Evolutionary conservation across 179 eudicot species (phyloP).

Genomic region (Beta macrorhiza): DNA sequence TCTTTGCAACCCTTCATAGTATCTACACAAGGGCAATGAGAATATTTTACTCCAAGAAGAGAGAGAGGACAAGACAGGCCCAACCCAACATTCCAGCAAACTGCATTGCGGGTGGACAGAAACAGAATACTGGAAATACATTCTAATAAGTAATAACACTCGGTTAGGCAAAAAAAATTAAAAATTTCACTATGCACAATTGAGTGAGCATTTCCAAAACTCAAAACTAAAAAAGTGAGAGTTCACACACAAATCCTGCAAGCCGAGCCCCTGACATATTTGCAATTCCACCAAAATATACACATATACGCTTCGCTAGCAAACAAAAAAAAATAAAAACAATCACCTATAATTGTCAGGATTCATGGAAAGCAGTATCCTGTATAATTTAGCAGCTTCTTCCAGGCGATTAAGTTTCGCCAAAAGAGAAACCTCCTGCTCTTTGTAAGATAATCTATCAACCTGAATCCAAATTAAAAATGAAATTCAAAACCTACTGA

Average conservation of each 20-base stretch:
- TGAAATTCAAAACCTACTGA: conserved; percentile 18
- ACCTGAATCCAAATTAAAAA: conserved; percentile 43
- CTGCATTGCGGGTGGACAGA: background rate
- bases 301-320: background rate
- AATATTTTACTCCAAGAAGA: background rate
- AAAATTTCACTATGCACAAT: background rate
- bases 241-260: background rate
- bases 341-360: conserved; percentile 94
- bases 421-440: conserved; percentile 85
- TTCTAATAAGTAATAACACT: background rate
- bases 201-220: conserved; percentile 1
- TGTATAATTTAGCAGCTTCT: conserved; percentile 72
- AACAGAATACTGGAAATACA: background rate
- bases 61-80: background rate
- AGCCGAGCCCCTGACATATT: background rate
- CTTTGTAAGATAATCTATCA: conserved; percentile 83
- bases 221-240: background rate
- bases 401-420: conserved; percentile 68
- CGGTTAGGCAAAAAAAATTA: background rate
- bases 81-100: background rate
- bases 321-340: conserved; percentile 10
- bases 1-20: conserved; percentile 94
- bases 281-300: background rate
- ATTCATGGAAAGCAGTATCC: conserved; percentile 77
- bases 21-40: conserved; percentile 42